Conservation (phyloP, 176 grass and related monocot genomes). For the Oryza meridionalis region DNA sequence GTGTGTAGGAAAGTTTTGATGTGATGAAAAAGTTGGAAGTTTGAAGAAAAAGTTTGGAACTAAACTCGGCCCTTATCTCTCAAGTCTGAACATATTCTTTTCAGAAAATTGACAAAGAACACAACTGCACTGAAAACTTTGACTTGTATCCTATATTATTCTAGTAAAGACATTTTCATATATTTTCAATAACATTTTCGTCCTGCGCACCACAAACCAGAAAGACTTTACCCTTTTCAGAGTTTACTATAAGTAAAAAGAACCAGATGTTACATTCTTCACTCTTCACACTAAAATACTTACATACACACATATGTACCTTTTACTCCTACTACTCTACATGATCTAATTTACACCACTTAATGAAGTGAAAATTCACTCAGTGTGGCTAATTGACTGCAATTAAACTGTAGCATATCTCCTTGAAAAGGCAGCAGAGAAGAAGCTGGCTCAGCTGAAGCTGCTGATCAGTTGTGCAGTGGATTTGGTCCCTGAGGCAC, state of each 20-base stretch:
- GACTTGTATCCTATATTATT: conserved; percentile 5
- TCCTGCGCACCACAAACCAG: background rate
- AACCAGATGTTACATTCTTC: background rate
- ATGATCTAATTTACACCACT: background rate
- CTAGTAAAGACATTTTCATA: conserved; percentile 1
- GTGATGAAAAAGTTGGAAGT: no score
- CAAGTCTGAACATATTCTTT: conserved; percentile 29
- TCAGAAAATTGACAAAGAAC: conserved; percentile 41
- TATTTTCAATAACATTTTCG: conserved; percentile 4
- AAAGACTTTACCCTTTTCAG: background rate
- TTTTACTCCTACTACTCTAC: background rate
- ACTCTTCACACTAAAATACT: background rate
- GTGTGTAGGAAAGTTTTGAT: no score
- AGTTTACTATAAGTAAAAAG: background rate
- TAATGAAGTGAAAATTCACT: conserved; percentile 27
- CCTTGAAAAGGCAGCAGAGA: background rate
- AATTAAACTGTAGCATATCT: background rate
- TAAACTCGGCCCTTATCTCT: no score
- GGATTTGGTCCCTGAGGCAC: conserved; percentile 85
- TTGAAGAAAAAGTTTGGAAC: no score
- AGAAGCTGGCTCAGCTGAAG: background rate
- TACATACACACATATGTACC: background rate
- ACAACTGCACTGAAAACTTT: conserved; percentile 23
- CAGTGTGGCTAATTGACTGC: background rate
- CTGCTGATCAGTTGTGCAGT: conserved; percentile 72